Base-by-base conservation (phyloP, 23 red algal genomes). In the Gracilaria domingensis region DNA sequence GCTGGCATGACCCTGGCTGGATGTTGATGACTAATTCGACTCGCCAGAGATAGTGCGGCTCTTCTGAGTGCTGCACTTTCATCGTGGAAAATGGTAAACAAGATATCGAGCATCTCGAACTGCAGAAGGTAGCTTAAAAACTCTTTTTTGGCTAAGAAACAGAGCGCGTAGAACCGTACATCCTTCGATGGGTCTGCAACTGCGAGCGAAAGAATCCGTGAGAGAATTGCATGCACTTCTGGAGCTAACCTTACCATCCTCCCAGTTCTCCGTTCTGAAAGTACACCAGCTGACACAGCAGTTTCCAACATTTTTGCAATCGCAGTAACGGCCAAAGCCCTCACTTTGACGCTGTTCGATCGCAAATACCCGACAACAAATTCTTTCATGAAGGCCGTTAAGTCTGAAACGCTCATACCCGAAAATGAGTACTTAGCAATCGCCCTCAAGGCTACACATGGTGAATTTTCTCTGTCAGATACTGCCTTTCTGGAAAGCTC, bases 81-180 rank as follows among this genome's bases (percentile, higher is more conserved):
- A 66, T 99, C 97, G 75, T 96, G 91, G 4, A 96, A 86, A 32
- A 85, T 91, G 51, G 94, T 40, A 12, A 90, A 92, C 28, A 96
- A 74, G 29, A 64, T 89, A 29, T 88, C 66, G 21, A 98, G 78
- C 55, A 69, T 74, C 45, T 95, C 87, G 42, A 93, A 93, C 57
- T 98, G 97, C 26, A 93, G 33, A 18, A 98, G 83, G 48, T 98
- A 90, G 12, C 58, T 62, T 8, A 54, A 75, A 75, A 92, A 83
- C 30, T 65, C 64, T 13, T 70, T 62, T 25, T 77, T 54, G 47
- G 44, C 89, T 30, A 92, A 20, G 37, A 34, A 99, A 30, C 71
- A 51, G 44, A 99, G 78, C n/a, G 94, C 89, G 21, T 87, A 81
- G 39, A 87, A 86, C n/a, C 97, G 75, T 8, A 99, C 88, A 59